Evolutionary conservation across 108 stramenopile genomes (phyloP), one percentile per base, ranked within the genome.

Genomic region (Fragilaria crotonensis): DNA sequence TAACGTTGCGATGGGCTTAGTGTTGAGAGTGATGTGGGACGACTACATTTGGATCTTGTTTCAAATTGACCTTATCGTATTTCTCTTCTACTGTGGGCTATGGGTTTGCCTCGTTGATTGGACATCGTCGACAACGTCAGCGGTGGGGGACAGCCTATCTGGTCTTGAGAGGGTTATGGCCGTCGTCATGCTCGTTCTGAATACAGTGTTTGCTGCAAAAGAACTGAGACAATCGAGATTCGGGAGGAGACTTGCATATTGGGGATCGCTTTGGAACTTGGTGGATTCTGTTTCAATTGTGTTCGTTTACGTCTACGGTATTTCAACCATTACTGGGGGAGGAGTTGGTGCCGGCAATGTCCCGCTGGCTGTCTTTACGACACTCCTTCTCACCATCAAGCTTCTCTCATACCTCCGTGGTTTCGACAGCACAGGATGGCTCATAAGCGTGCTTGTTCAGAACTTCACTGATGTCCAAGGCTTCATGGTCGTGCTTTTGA

Each of bases 1-100:
- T 25, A 72, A 72, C 49, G 65, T 53, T 21, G 71, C 71, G 28
- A 72, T 72, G 64, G 71, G 65, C 19, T 11, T 72, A n/a, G 71
- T 72, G 41, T 29, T 72, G 30, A 28, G 30, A 2, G 66, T 72
- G 1, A 30, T 72, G 52, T 72, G 71, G 71, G 25, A 55, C 18
- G 27, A 59, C 18, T 55, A 65, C 44, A 72, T 72, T 23, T n/a
- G 36, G 28, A 46, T 25, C 26, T 62, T 54, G 41, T 72, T 66
- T 30, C 30, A 54, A 2, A 5, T 72, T 3, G 71, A 72, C 32
- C 32, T 62, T 27, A 25, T 59, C 21, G 17, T 67, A n/a, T 65
- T 51, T 30, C 5, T 58, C 25, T 28, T 4, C n/a, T 72, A 52
- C 65, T 61, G 52, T 62, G 55, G 22, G 2, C 30, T 58, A 11